Evolutionary conservation across 163 green algal genomes (phyloP).

Genomic region (Scenedesmus sp.): DNA sequence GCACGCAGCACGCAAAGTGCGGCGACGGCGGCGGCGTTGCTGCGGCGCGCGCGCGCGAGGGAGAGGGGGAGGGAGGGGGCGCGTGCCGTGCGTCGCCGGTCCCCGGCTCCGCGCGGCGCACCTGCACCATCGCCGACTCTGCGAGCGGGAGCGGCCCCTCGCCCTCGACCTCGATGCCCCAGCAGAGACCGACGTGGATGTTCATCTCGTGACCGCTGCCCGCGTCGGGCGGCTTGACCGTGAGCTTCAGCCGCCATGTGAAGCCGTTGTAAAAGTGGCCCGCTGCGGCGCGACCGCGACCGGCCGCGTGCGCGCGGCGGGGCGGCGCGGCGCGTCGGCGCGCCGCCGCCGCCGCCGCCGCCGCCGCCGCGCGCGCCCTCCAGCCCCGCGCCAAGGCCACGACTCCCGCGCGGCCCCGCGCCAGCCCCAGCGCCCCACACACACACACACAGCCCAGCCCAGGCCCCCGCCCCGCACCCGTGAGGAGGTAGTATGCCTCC

Average conservation of each 20-base stretch:
- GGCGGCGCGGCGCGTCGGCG: too few species aligned
- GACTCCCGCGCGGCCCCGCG: too few species aligned
- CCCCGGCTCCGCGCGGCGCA: background rate
- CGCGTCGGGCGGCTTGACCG: slow-evolving; percentile 41
- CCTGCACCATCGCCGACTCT: slow-evolving; percentile 41
- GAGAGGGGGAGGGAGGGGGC: background rate
- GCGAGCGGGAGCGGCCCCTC: slow-evolving; percentile 35
- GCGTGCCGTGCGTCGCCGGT: background rate
- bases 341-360: too few species aligned
- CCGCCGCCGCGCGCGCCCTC: too few species aligned
- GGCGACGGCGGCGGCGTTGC: too few species aligned
- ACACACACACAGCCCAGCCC: too few species aligned
- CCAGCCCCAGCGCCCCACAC: too few species aligned
- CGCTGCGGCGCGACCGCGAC: background rate
- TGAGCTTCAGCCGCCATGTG: slow-evolving; percentile 45
- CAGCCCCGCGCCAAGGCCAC: background rate
- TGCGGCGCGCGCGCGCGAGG: too few species aligned
- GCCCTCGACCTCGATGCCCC: slow-evolving; percentile 41
- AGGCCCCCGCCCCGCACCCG: too few species aligned
- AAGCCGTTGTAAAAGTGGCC: slow-evolving; percentile 47
- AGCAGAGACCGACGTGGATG: slow-evolving; percentile 49
- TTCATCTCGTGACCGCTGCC: slow-evolving; percentile 33
- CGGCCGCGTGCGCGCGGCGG: too few species aligned
- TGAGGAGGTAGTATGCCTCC: slow-evolving; percentile 49
- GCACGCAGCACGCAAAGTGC: background rate